phyloP scores from a whole-genome alignment of 73 alveolate genomes.

The Paramecium octaurelia region DNA sequence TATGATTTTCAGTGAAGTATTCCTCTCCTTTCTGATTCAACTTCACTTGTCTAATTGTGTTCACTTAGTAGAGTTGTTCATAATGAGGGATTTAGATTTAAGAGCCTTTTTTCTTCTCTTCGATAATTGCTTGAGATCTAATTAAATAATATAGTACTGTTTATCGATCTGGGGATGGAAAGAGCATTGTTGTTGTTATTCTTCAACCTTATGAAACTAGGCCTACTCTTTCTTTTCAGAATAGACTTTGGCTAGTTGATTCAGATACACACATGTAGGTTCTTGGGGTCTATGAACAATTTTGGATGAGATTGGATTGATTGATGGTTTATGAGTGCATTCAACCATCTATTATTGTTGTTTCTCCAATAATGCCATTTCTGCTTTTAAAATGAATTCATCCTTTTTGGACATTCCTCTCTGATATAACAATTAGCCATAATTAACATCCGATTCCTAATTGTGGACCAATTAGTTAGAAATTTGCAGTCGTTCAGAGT shows the following conservation, averaged over 20 bases:
- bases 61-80: background rate
- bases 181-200: background rate
- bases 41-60: background rate
- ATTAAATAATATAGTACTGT: background rate
- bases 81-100: slow-evolving; percentile 23
- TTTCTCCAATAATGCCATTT: background rate
- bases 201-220: background rate
- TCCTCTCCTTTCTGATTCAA: background rate
- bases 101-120: background rate
- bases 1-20: background rate
- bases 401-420: slow-evolving; percentile 28
- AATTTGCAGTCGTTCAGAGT: background rate
- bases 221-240: slow-evolving; percentile 9
- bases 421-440: background rate
- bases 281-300: background rate
- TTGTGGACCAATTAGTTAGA: background rate
- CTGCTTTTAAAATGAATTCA: background rate
- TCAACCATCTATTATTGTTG: background rate
- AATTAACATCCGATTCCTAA: background rate
- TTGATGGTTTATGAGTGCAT: background rate
- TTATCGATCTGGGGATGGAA: slow-evolving; percentile 39
- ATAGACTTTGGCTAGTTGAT: background rate
- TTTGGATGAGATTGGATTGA: background rate
- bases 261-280: background rate
- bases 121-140: slow-evolving; percentile 23